A percentile compares a stretch with the other conserved stretches of the same genome.
Conservation (phyloP, 2,329 filamentous ascomycete species). For the Phialocephala sp. region DNA sequence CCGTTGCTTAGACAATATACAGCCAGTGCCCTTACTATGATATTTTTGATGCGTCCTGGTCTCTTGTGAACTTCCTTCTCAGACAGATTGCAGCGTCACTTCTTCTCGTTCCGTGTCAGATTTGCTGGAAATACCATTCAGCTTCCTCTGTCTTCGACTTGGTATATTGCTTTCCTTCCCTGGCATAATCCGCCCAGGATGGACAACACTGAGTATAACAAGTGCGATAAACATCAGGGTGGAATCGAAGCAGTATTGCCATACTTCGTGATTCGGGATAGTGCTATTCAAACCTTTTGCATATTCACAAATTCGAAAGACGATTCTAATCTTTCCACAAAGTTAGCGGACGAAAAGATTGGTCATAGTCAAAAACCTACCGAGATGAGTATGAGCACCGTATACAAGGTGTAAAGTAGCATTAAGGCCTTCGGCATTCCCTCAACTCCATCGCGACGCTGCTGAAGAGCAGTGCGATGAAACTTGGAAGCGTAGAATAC, state of each 20-base stretch:
- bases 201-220: slow-evolving; percentile 43
- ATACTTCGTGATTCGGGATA: slow-evolving; percentile 41
- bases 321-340: slow-evolving; percentile 50
- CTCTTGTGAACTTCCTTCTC: too few relatives aligned
- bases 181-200: slow-evolving; percentile 43
- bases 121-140: too few relatives aligned
- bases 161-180: slow-evolving; percentile 42
- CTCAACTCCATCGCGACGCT: not conserved
- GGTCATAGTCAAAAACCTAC: slow-evolving; percentile 33
- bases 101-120: too few relatives aligned
- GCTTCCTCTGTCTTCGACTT: slow-evolving; percentile 20
- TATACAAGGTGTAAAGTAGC: slow-evolving; percentile 44
- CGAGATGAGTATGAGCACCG: slow-evolving; percentile 46
- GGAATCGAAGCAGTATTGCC: slow-evolving; percentile 46
- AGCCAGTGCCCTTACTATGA: too few relatives aligned
- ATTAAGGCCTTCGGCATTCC: slow-evolving; percentile 8
- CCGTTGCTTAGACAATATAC: too few relatives aligned
- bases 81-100: too few relatives aligned
- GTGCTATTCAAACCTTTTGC: slow-evolving; percentile 47
- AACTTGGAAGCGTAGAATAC: slow-evolving; percentile 46
- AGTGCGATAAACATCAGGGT: slow-evolving; percentile 46
- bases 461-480: slow-evolving; percentile 36
- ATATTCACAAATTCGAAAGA: slow-evolving; percentile 61
- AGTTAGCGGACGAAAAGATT: not conserved
- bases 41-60: too few relatives aligned